Conservation (phyloP, 441 rosid species). For the Erodium trifolium region DNA sequence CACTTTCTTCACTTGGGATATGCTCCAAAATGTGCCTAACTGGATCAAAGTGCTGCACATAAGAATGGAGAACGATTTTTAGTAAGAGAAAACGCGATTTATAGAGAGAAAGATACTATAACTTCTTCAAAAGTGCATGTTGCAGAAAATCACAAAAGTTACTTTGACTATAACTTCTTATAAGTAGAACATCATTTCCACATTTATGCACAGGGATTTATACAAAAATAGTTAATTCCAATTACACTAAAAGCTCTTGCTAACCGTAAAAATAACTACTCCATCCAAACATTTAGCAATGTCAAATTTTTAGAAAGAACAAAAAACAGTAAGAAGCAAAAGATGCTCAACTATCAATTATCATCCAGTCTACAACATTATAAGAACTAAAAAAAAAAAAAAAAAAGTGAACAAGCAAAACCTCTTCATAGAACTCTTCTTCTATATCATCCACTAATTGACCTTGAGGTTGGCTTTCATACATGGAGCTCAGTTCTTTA, state of each 20-base stretch:
- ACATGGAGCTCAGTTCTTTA: slow-evolving; percentile 56
- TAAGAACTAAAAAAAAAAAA: neutral
- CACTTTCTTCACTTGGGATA: slow-evolving; percentile 61
- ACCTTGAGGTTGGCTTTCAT: slow-evolving; percentile 62
- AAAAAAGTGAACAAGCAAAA: slow-evolving; percentile 18
- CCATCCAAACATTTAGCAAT: neutral
- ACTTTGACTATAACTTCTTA: neutral
- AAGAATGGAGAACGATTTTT: slow-evolving; percentile 2
- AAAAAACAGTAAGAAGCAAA: neutral
- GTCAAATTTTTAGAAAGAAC: neutral
- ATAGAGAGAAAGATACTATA: neutral
- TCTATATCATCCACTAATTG: slow-evolving; percentile 57
- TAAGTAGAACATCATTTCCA: neutral
- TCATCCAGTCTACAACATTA: neutral
- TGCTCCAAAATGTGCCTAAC: slow-evolving; percentile 67
- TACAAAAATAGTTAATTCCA: neutral
- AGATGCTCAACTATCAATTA: neutral
- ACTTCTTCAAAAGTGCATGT: neutral
- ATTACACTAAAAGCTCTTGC: neutral
- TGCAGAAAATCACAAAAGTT: neutral
- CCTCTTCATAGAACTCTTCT: slow-evolving; percentile 84
- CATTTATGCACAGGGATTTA: neutral
- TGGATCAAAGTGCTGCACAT: slow-evolving; percentile 77
- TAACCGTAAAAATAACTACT: neutral
- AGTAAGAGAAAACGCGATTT: slow-evolving; percentile 8